Evolutionary conservation across 768 basidiomycete species (phyloP).

Genomic region (Leccinum olivaceopallidum): DNA sequence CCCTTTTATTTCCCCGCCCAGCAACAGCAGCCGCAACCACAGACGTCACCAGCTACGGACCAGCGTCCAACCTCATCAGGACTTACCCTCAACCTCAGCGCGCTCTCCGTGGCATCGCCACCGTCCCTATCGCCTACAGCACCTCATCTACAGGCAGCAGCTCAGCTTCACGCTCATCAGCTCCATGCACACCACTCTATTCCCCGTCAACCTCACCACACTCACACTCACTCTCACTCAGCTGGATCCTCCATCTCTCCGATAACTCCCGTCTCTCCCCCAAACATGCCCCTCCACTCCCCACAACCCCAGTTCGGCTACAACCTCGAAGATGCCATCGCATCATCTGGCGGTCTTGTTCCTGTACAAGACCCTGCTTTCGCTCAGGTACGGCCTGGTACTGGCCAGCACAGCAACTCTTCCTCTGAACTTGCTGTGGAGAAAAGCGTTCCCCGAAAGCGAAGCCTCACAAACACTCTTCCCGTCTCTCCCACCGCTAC

Average conservation of each 20-base stretch:
- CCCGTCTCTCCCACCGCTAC: conserved; percentile 31
- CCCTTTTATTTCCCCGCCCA: conserved; percentile 25
- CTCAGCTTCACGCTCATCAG: conserved; percentile 61
- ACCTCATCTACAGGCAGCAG: conserved; percentile 39
- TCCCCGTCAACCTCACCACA: conserved; percentile 24
- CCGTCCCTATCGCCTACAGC: conserved; percentile 65
- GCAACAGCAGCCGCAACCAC: conserved; percentile 18
- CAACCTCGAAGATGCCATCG: conserved; percentile 45
- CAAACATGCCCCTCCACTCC: conserved; percentile 43
- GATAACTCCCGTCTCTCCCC: conserved; percentile 60
- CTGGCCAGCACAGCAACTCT: conserved; percentile 41
- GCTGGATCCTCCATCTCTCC: conserved; percentile 41
- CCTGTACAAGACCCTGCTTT: conserved; percentile 32
- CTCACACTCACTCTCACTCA: conserved; percentile 27
- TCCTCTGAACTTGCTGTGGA: conserved; percentile 46
- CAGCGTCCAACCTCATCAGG: conserved; percentile 35
- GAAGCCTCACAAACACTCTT: conserved; percentile 55
- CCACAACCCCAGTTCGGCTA: conserved; percentile 48
- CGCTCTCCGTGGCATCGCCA: conserved; percentile 66
- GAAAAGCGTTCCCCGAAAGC: conserved; percentile 63
- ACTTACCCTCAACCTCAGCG: conserved; percentile 68
- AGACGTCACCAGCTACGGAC: conserved; percentile 18
- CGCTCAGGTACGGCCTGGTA: conserved; percentile 38
- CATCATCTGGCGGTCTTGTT: conserved; percentile 27
- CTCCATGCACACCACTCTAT: conserved; percentile 50